Percentiles rank a stretch among this genome's conserved stretches.
Conservation (phyloP, 148 eudicot genomes). For the Persicaria tinctoria region DNA sequence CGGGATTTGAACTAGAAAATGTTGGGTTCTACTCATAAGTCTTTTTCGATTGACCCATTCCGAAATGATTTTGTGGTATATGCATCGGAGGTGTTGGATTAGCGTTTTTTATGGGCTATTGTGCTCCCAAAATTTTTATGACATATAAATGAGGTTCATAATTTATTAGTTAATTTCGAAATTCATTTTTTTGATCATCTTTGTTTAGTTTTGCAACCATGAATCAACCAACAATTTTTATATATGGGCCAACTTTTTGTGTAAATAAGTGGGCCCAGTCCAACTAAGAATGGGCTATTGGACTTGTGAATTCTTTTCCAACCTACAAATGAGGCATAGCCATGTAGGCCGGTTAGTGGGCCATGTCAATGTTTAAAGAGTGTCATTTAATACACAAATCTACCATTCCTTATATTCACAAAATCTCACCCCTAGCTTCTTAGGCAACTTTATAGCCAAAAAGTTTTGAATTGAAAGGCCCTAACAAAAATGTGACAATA, state of each 20-base stretch:
- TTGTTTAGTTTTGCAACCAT: too few relatives aligned
- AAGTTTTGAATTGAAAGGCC: not conserved
- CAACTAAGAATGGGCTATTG: not conserved
- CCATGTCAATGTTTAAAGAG: not conserved
- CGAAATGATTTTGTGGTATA: too few relatives aligned
- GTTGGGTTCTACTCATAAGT: too few relatives aligned
- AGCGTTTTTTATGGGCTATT: too few relatives aligned
- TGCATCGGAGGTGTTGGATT: too few relatives aligned
- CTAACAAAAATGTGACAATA: not conserved
- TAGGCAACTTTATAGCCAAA: not conserved
- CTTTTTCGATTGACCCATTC: too few relatives aligned
- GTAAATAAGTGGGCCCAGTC: not conserved
- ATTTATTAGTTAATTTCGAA: not conserved
- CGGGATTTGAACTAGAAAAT: too few relatives aligned
- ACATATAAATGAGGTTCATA: too few relatives aligned
- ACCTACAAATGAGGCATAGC: not conserved
- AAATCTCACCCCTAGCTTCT: not conserved
- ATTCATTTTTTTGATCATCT: not conserved
- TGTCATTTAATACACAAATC: not conserved
- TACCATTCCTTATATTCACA: not conserved
- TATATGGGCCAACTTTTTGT: not conserved
- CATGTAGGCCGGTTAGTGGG: slow-evolving; percentile 5
- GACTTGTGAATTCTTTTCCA: not conserved
- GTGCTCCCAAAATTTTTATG: too few relatives aligned
- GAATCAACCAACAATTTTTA: too few relatives aligned